Evolutionary conservation across 441 rosid genomes (phyloP).

Genomic region (Croton laevigatus): DNA sequence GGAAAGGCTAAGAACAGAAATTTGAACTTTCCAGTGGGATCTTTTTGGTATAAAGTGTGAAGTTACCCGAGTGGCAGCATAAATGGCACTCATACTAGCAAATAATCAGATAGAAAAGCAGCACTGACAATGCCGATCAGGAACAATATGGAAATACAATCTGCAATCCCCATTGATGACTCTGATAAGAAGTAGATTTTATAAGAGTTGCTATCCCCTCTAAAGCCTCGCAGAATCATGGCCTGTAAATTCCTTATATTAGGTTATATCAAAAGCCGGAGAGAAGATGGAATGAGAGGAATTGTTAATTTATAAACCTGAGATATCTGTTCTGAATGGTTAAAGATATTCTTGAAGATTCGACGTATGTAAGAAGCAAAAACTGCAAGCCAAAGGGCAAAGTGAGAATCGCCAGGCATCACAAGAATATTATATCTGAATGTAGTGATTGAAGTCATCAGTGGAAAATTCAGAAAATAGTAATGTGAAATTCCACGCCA

Average conservation of each 20-base stretch:
- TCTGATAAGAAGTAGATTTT: conserved; percentile 58
- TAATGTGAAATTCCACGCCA: not conserved
- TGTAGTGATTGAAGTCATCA: not conserved
- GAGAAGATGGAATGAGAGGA: not conserved
- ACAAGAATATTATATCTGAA: not conserved
- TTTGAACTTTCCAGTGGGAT: not conserved
- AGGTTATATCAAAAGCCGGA: not conserved
- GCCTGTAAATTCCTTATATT: conserved; percentile 49
- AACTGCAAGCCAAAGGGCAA: conserved; percentile 43
- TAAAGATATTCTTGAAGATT: conserved; percentile 85
- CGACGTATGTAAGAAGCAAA: conserved; percentile 74
- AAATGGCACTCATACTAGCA: conserved; percentile 34
- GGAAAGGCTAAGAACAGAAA: not conserved
- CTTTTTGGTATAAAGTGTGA: not conserved
- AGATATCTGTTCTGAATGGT: conserved; percentile 90
- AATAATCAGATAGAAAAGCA: conserved; percentile 61
- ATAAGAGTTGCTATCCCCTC: conserved; percentile 74
- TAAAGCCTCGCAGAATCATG: conserved; percentile 92
- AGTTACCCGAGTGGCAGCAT: conserved; percentile 13
- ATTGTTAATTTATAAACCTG: conserved; percentile 46
- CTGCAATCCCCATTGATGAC: conserved; percentile 52
- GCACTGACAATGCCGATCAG: conserved; percentile 59
- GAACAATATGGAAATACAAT: conserved; percentile 54
- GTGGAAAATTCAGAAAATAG: not conserved
- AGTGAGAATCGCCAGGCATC: conserved; percentile 9